These are phyloP conservation scores for Termitomyces sp. DNA, from an alignment of 768 basidiomycete genomes.

Conservation along the genomic window DNA sequence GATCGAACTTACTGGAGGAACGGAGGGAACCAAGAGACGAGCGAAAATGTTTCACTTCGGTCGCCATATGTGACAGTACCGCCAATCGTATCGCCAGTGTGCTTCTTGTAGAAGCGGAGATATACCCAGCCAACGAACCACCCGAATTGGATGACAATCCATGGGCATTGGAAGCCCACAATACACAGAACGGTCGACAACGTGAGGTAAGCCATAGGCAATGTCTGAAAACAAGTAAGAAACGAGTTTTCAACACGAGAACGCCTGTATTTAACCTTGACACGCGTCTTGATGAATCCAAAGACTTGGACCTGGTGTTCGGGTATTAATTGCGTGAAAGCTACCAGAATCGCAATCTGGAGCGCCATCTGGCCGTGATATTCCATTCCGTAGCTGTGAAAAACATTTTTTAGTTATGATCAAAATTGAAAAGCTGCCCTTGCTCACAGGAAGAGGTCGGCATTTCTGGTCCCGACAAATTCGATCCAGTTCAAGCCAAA, in stretches of 20 bases:
- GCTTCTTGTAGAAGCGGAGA: slow-evolving; percentile 95
- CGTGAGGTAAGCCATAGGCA: slow-evolving; percentile 94
- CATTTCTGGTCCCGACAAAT: slow-evolving; percentile 63
- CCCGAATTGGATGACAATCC: slow-evolving; percentile 96
- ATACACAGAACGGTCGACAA: slow-evolving; percentile 84
- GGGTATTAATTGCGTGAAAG: slow-evolving; percentile 96
- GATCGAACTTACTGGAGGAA: slow-evolving; percentile 74
- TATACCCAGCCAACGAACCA: slow-evolving; percentile 97
- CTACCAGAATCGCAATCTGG: slow-evolving; percentile 86
- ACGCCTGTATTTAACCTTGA: slow-evolving; percentile 67
- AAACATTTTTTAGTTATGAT: slow-evolving; percentile 9
- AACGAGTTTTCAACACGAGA: neutral
- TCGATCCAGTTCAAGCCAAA: slow-evolving; percentile 90
- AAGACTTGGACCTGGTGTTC: slow-evolving; percentile 97
- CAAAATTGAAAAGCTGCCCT: neutral
- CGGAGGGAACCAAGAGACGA: slow-evolving; percentile 96
- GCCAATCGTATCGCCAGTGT: slow-evolving; percentile 58
- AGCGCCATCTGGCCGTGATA: slow-evolving; percentile 94
- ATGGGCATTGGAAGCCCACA: slow-evolving; percentile 84
- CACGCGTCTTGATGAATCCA: slow-evolving; percentile 78
- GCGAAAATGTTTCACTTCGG: slow-evolving; percentile 92
- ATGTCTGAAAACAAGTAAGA: slow-evolving; percentile 47
- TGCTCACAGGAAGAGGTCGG: slow-evolving; percentile 79
- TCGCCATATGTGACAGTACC: slow-evolving; percentile 83
- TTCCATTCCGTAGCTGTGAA: slow-evolving; percentile 73